These are phyloP conservation scores for Naegleria lovaniensis DNA, from an alignment of 208 protist genomes.

Conservation along the genomic window DNA sequence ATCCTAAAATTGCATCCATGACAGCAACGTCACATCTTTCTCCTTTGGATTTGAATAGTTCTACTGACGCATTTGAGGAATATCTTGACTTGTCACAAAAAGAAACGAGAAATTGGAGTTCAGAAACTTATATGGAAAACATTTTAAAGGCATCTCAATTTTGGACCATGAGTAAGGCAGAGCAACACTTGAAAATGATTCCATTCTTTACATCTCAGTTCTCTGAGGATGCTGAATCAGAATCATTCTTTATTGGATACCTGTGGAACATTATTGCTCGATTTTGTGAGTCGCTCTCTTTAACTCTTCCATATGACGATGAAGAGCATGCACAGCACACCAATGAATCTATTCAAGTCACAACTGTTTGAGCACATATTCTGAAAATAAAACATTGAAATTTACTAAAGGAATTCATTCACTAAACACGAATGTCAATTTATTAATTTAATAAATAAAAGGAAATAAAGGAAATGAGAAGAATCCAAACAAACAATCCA, in stretches of 20 bases:
- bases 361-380: too few species aligned
- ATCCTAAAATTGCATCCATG: not conserved
- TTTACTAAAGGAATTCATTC: too few species aligned
- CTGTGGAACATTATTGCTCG: slow-evolving; percentile 4
- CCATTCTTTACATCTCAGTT: not conserved
- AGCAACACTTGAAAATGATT: not conserved
- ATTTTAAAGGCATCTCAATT: not conserved
- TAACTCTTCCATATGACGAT: not conserved
- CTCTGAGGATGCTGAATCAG: not conserved
- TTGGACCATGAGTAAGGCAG: not conserved
- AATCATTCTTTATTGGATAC: not conserved
- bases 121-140: not conserved
- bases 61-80: not conserved
- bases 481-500: too few species aligned
- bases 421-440: too few species aligned
- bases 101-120: not conserved
- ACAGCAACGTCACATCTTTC: not conserved
- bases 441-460: too few species aligned
- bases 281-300: not conserved
- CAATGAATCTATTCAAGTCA: too few species aligned
- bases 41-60: not conserved
- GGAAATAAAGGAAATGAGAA: too few species aligned
- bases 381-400: too few species aligned
- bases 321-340: not conserved
- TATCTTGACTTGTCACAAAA: not conserved